Percentiles rank a stretch among this genome's conserved stretches.
These are phyloP conservation scores for Prunus kanzakura DNA, from an alignment of 306 rosid species.

Conservation along the genomic window DNA sequence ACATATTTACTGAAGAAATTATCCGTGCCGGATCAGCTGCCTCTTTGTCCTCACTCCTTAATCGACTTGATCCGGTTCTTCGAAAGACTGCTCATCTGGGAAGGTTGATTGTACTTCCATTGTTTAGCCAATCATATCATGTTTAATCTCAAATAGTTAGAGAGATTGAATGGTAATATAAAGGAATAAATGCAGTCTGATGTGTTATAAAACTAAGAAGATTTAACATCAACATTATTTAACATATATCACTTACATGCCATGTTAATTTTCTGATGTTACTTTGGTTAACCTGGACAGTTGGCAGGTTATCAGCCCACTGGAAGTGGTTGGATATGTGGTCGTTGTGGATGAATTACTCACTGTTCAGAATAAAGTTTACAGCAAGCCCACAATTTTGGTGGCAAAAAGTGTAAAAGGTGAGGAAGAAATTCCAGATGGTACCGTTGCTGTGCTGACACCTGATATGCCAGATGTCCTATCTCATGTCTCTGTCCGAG, in stretches of 20 bases:
- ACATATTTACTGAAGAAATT: conserved; percentile 95
- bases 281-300: conserved; percentile 51
- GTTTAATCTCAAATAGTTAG: conserved; percentile 20
- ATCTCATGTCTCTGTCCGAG: conserved; percentile 99
- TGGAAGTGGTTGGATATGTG: conserved; percentile 81
- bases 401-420: conserved; percentile 85
- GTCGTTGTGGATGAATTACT: conserved; percentile 91
- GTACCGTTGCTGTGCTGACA: conserved; percentile 92
- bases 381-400: conserved; percentile 81
- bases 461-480: conserved; percentile 99
- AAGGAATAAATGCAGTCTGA: background rate
- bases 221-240: background rate
- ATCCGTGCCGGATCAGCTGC: conserved; percentile 99
- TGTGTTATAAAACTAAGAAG: background rate
- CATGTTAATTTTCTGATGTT: conserved; percentile 29
- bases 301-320: conserved; percentile 99
- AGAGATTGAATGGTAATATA: background rate
- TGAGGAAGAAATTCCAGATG: conserved; percentile 99
- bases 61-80: conserved; percentile 89
- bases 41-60: conserved; percentile 81
- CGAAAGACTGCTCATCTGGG: conserved; percentile 91
- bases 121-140: conserved; percentile 17
- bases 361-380: conserved; percentile 80
- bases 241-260: background rate
- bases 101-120: conserved; percentile 50